Base-by-base conservation (phyloP, 1,139 yeast species). In the Hyphopichia fennica region DNA sequence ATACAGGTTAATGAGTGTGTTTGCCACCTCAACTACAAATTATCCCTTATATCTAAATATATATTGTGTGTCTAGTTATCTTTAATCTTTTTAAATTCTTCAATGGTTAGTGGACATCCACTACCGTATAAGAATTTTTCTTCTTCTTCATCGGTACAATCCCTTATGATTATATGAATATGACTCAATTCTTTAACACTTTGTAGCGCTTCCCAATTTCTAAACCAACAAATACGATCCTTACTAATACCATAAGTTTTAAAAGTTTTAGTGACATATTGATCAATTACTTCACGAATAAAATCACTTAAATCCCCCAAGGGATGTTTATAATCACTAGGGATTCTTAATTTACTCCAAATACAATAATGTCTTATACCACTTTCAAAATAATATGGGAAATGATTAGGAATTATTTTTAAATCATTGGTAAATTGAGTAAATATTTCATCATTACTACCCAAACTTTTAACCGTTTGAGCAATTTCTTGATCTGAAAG, bases 181-280 rank as follows among this genome's bases (percentile, higher is more conserved):
- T 82, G 87, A 35, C 85, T 80, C 29, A 82, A 65, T 27, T 75
- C 68, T 46, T 69, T 69, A 7, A 82, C 82, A 51, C 85, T 79
- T 54, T 82, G 87, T 35, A 82, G 60, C 7, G 75, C 67, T 6
- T 79, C 74, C 80, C 84, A 82, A 53, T 82, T 82, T 50, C 81
- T 73, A 59, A 82, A 82, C 87, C 87, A 82, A 3, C 71, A 53
- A 11, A 82, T 53, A 41, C 75, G 59, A 6, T 67, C 66, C 43
- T 62, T 46, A 1, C 56, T 49, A 16, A 79, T 51, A 0, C 70
- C 71, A 31, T 73, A 55, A 29, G 69, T 61, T 29, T 72, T 65
- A 53, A 81, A 80, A 0, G 81, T 77, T 47, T 67, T 64, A 11
- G 57, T 47, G 20, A 79, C 60, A 46, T 75, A 79, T 36, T 44